Base-by-base conservation (phyloP, 495 filamentous ascomycete species). In the Neurospora intermedia region DNA sequence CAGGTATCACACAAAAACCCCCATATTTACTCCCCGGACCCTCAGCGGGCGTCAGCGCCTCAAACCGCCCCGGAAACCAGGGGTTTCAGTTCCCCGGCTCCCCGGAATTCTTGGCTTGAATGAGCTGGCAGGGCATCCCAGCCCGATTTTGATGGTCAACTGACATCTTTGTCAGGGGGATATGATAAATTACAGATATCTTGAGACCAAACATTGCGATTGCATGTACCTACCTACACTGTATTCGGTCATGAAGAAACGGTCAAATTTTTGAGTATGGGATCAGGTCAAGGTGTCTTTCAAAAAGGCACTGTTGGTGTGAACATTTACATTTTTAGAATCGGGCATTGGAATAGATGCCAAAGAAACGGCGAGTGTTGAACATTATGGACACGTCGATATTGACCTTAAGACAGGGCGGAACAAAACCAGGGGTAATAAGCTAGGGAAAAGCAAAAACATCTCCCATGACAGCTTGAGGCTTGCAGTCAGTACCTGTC, bases 51-150 rank as follows among this genome's bases (percentile, higher is more conserved):
- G 23, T 62, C 13, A 62, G 54, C 23, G 54, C 27, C 54, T 23
- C 54, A 62, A 62, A 62, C 54, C 2, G 54, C 54, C 54, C 54
- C 27, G 54, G 54, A 66, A 66, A 15, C 3, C 54, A 66, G 15
- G 54, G 54, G 54, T 38, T 66, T 66, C 54, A 66, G 54, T 38
- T 66, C 54, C 54, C 54, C 54, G 54, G 27, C 13, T 62, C 54
- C 27, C 27, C 48, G 23, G 23, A 62, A 27, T 31, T 62, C 48
- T 31, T 62, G 48, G 54, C 27, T 35, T 66, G 35, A 13, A 35
- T 66, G 27, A 66, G 27, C 13, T 66, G 54, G 0, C 54, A 66
- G 54, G 54, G 27, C 54, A 18, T 16, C 27, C 54, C 16, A 62
- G 54, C 54, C 13, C 4, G 23, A 23, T 9, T 62, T 62, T 35